Conservation (phyloP, 169 alveolate genomes). For the Plasmodium gaboni region DNA sequence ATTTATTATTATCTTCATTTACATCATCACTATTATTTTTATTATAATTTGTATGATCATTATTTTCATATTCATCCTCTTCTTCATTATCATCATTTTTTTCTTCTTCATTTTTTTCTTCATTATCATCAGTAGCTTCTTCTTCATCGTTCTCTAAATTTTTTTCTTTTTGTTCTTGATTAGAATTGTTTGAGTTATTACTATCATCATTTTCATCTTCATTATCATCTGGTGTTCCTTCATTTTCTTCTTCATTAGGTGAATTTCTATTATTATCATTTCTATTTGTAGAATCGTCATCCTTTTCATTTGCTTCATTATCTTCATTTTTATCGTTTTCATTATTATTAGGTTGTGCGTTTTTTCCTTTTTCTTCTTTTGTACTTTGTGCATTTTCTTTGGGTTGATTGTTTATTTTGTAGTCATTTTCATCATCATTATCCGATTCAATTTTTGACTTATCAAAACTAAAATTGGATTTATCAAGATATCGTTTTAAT, state of each 20-base stretch:
- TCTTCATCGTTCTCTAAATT: background rate
- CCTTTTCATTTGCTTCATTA: conserved; percentile 6
- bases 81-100: conserved; percentile 31
- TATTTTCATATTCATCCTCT: conserved; percentile 16
- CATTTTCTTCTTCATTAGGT: background rate
- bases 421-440: conserved; percentile 50
- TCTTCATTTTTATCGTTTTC: background rate
- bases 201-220: conserved; percentile 6
- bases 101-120: conserved; percentile 14
- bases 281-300: background rate
- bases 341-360: background rate
- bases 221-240: background rate
- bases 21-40: conserved; percentile 3
- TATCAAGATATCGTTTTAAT: conserved; percentile 42
- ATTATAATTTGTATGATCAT: background rate
- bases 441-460: conserved; percentile 31
- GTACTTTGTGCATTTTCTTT: conserved; percentile 2
- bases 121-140: background rate
- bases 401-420: conserved; percentile 17
- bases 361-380: background rate
- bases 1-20: background rate
- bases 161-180: conserved; percentile 10
- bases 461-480: conserved; percentile 2
- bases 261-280: background rate
- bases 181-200: background rate